These are phyloP conservation scores for Fusarium dimerum DNA, from an alignment of 2,329 filamentous ascomycete genomes.

Conservation along the genomic window DNA sequence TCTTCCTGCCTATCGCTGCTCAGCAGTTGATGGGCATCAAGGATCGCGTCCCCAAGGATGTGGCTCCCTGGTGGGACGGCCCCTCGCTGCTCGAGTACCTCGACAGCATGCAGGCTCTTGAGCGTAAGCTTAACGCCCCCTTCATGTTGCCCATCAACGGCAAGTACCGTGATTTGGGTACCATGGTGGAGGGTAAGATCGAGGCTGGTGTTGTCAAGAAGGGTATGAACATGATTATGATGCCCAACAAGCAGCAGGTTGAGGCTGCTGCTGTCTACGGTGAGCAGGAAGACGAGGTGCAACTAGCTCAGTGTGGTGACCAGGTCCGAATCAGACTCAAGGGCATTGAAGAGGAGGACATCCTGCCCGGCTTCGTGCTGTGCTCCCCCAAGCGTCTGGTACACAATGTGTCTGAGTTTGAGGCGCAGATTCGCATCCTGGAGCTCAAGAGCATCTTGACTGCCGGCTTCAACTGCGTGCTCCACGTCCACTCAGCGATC, in stretches of 20 bases:
- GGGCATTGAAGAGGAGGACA: slow-evolving; percentile 96
- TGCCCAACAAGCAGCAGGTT: slow-evolving; percentile 87
- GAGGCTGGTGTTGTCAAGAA: slow-evolving; percentile 95
- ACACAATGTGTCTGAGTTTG: slow-evolving; percentile 85
- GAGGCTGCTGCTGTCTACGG: slow-evolving; percentile 86
- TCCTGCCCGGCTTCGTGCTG: slow-evolving; percentile 91
- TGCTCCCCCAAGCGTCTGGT: slow-evolving; percentile 94
- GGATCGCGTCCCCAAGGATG: slow-evolving; percentile 74
- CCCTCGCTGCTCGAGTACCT: slow-evolving; percentile 93
- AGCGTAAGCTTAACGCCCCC: slow-evolving; percentile 94
- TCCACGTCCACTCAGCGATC: slow-evolving; percentile 96
- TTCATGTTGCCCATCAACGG: slow-evolving; percentile 99
- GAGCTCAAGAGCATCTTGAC: slow-evolving; percentile 93
- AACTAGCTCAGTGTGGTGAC: slow-evolving; percentile 83
- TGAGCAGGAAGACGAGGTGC: slow-evolving; percentile 92
- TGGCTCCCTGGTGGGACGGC: slow-evolving; percentile 82
- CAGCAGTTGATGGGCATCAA: slow-evolving; percentile 87
- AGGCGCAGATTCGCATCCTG: slow-evolving; percentile 94
- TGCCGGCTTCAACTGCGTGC: slow-evolving; percentile 95
- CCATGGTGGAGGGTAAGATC: slow-evolving; percentile 96
- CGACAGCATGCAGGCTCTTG: slow-evolving; percentile 88
- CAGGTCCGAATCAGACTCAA: slow-evolving; percentile 90
- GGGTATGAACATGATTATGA: slow-evolving; percentile 82
- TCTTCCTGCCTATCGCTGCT: slow-evolving; percentile 95
- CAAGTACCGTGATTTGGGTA: slow-evolving; percentile 97